These are phyloP conservation scores for Senecio squalidus DNA, from an alignment of 140 eudicot genomes.

Conservation along the genomic window DNA sequence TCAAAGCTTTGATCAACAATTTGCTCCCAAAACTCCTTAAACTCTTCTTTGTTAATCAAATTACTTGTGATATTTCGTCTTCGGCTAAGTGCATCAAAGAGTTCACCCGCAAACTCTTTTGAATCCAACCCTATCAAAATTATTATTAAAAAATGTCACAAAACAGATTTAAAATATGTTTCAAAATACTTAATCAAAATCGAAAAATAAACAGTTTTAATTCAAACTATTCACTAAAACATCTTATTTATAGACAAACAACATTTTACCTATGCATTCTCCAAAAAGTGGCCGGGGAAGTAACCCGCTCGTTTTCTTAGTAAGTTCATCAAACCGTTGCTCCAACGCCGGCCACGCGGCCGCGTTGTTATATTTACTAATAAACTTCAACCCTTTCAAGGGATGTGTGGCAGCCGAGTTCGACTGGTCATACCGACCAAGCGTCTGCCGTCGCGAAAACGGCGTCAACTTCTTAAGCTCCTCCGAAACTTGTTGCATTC, in stretches of 20 bases:
- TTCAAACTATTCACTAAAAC: background rate
- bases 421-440: constrained; percentile 42
- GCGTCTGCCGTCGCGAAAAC: constrained; percentile 25
- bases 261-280: constrained; percentile 44
- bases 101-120: constrained; percentile 64
- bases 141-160: background rate
- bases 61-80: constrained; percentile 45
- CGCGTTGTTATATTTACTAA: constrained; percentile 49
- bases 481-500: constrained; percentile 55
- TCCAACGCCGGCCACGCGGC: constrained; percentile 44
- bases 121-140: constrained; percentile 58
- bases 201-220: no score
- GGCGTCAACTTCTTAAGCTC: constrained; percentile 62
- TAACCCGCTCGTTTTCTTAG: constrained; percentile 32
- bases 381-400: constrained; percentile 63
- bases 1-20: constrained; percentile 75
- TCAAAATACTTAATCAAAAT: no score
- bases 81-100: constrained; percentile 73
- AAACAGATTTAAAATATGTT: background rate
- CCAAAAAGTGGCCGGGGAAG: constrained; percentile 45
- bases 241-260: background rate
- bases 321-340: constrained; percentile 33
- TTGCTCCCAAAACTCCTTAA: constrained; percentile 79
- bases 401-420: constrained; percentile 66
- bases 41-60: constrained; percentile 47